Conservation (phyloP, 2,329 filamentous ascomycete species). For the Gremmenia infestans region DNA sequence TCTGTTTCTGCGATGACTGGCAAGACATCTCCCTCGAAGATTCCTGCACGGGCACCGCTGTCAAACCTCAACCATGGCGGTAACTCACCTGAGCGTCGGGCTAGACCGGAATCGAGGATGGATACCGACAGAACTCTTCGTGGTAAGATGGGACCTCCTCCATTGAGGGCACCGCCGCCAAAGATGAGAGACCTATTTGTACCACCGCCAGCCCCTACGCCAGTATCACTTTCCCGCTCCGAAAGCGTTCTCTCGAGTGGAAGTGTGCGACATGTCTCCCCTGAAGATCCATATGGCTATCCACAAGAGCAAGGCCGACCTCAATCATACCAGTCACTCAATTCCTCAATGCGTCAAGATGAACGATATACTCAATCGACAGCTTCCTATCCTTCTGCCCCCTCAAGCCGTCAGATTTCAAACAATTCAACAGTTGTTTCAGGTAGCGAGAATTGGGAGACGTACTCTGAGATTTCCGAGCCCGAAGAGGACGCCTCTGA, state of each 20-base stretch:
- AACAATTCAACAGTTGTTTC: slow-evolving; percentile 72
- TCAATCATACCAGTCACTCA: slow-evolving; percentile 36
- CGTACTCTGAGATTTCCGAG: slow-evolving; percentile 81
- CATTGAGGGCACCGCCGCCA: slow-evolving; percentile 68
- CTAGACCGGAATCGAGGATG: slow-evolving; percentile 22
- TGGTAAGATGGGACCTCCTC: slow-evolving; percentile 46
- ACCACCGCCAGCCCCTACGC: slow-evolving; percentile 45
- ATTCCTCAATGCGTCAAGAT: slow-evolving; percentile 40
- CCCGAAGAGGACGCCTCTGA: slow-evolving; percentile 71
- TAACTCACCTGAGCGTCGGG: slow-evolving; percentile 74
- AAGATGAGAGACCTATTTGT: slow-evolving; percentile 83
- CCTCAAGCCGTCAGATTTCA: slow-evolving; percentile 60
- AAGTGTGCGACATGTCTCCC: slow-evolving; percentile 56
- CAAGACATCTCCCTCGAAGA: slow-evolving; percentile 57
- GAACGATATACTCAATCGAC: slow-evolving; percentile 30
- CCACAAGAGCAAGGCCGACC: slow-evolving; percentile 31
- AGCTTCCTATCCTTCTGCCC: slow-evolving; percentile 21
- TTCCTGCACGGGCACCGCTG: slow-evolving; percentile 65
- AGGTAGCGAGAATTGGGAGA: slow-evolving; percentile 96
- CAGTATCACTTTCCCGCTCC: slow-evolving; percentile 48
- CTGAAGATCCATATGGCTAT: slow-evolving; percentile 73
- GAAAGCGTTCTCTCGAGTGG: slow-evolving; percentile 45
- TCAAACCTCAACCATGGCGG: slow-evolving; percentile 64
- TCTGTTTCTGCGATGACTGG: slow-evolving; percentile 15
- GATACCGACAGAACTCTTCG: slow-evolving; percentile 34